phyloP scores from a whole-genome alignment of 2,329 filamentous ascomycete genomes.

The Phialophora expanda region DNA sequence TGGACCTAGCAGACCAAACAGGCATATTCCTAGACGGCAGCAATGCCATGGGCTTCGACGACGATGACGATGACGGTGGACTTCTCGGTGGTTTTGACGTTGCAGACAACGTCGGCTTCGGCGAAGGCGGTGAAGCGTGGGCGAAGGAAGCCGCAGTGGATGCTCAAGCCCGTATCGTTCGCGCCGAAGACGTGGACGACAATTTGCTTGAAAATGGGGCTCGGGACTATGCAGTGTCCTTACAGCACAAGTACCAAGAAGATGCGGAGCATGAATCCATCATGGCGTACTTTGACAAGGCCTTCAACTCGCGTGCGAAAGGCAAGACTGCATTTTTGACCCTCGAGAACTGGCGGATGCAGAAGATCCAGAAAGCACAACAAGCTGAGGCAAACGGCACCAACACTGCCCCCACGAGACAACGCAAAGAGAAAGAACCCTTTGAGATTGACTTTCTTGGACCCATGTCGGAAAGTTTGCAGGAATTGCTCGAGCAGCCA shows the following conservation, averaged over 20 bases:
- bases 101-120: constrained; percentile 77
- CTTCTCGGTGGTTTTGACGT: constrained; percentile 65
- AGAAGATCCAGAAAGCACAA: constrained; percentile 78
- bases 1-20: constrained; percentile 67
- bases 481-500: constrained; percentile 79
- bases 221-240: constrained; percentile 77
- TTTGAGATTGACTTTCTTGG: constrained; percentile 92
- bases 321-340: constrained; percentile 86
- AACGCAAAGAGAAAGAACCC: constrained; percentile 91
- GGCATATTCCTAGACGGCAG: constrained; percentile 87
- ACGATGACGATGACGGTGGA: constrained; percentile 77
- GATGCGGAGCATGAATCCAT: constrained; percentile 81
- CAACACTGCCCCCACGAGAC: constrained; percentile 53
- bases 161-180: constrained; percentile 80
- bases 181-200: constrained; percentile 58
- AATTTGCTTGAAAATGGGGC: constrained; percentile 64
- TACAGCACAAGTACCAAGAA: constrained; percentile 71
- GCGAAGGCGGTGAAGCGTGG: constrained; percentile 95
- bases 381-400: constrained; percentile 48
- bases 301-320: constrained; percentile 63
- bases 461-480: constrained; percentile 71
- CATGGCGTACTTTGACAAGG: constrained; percentile 96
- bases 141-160: constrained; percentile 85
- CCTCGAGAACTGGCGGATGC: constrained; percentile 98
- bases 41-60: constrained; percentile 79